Base-by-base conservation (phyloP, 2,329 filamentous ascomycete genomes). In the Verticillium albo-atrum region DNA sequence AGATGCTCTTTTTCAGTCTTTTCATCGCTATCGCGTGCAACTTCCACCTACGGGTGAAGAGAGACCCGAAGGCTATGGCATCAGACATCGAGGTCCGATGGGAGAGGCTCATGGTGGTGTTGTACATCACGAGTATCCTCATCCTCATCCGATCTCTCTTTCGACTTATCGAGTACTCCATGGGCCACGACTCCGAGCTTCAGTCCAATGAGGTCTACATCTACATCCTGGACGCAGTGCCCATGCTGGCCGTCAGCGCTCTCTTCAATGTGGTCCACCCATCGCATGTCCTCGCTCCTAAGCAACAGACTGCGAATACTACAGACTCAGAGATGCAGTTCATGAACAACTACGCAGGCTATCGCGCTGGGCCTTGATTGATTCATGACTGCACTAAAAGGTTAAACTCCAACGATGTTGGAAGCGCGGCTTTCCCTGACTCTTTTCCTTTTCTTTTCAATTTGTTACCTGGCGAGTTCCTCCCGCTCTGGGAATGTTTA, bases 1-100 rank as follows among this genome's bases (percentile, higher is more conserved):
- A 87, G 65, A 75, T 87, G 20, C 37, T 82, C n/a, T 78, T 82
- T 59, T 85, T 87, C 58, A 73, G 74, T 3, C 73, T 84, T 58
- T 87, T 87, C 66, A 72, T 84, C 37, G 53, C 78, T 2, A 74
- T 78, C 1, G 76, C 80, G 0, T 64, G 75, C 3, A 64, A 79
- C 1, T 84, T 84, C 68, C 79, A 85, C 60, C 54, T 64, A 4
- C 67, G 71, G 27, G 66, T 71, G 37, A 58, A 55, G 14, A 56
- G 58, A 17, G 57, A 60, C 32, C 68, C 65, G 1, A 60, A 54
- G 1, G 7, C 57, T 0, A 50, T 53, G 47, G 65, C 66, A 0
- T 55, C 58, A 14, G 62, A 66, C 15, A 55, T 68, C 7, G 28
- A 60, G 0, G 64, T 66, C 0, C 77, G 64, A 32, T 71, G 62